phyloP scores from a whole-genome alignment of 805 yeast genomes.

The Barnettozyma salicaria region DNA sequence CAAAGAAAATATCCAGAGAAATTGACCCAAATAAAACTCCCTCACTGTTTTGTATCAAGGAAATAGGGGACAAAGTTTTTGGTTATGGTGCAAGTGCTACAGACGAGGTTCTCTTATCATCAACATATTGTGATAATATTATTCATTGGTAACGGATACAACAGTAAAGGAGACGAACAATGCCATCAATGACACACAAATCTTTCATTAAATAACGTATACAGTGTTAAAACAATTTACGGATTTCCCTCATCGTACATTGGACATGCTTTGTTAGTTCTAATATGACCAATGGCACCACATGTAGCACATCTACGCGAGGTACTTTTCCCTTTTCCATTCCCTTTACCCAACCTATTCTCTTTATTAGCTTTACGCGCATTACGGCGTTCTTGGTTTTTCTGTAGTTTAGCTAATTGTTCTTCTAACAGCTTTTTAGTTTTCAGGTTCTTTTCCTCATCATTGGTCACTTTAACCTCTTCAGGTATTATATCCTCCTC shows the following conservation, averaged over 20 bases:
- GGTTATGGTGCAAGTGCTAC: conserved; percentile 18
- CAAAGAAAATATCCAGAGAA: conserved; percentile 34
- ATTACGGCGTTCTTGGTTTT: conserved; percentile 60
- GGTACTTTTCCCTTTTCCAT: conserved; percentile 32
- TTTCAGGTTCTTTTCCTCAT: conserved; percentile 75
- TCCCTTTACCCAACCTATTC: conserved; percentile 22
- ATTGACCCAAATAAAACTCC: conserved; percentile 34
- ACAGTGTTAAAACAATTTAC: conserved; percentile 1
- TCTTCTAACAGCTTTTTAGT: conserved; percentile 73
- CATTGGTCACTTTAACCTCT: conserved; percentile 70
- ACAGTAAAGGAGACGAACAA: background rate
- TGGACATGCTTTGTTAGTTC: conserved; percentile 87
- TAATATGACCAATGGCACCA: conserved; percentile 92
- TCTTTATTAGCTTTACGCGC: conserved; percentile 50
- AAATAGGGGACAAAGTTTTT: conserved; percentile 22
- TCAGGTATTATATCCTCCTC: conserved; percentile 68
- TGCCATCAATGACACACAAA: background rate
- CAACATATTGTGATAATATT: conserved; percentile 20
- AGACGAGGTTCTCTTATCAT: conserved; percentile 15
- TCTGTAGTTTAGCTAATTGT: conserved; percentile 75
- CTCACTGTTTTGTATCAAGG: conserved; percentile 33
- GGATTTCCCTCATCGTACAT: conserved; percentile 52
- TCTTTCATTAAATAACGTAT: background rate
- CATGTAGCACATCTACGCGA: conserved; percentile 89
- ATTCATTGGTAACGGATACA: conserved; percentile 21